These are phyloP conservation scores for Theobroma grandiflorum DNA, from an alignment of 441 rosid genomes.

Conservation along the genomic window DNA sequence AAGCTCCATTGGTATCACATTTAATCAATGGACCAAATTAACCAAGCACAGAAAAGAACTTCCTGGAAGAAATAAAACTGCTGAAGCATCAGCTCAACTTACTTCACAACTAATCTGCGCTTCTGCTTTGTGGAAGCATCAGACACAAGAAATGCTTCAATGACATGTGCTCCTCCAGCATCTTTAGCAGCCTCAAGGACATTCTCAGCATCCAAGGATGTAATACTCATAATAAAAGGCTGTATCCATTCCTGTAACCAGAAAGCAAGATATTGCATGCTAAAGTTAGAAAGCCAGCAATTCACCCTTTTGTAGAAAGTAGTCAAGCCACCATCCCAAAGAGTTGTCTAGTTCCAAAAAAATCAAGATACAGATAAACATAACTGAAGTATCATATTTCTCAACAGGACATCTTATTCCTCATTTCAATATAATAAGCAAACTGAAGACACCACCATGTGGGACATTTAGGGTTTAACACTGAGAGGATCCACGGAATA, in stretches of 20 bases:
- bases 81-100: constrained; percentile 41
- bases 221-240: constrained; percentile 68
- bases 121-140: constrained; percentile 78
- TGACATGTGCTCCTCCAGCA: constrained; percentile 76
- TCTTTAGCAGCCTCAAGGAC: constrained; percentile 76
- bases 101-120: constrained; percentile 75
- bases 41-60: constrained; percentile 23
- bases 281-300: constrained; percentile 16
- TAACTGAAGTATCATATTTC: not conserved
- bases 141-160: constrained; percentile 87
- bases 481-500: constrained; percentile 11
- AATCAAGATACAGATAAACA: not conserved
- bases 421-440: not conserved
- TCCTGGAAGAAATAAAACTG: constrained; percentile 28
- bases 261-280: constrained; percentile 23
- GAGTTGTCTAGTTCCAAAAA: constrained; percentile 7
- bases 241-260: constrained; percentile 71
- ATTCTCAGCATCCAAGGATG: constrained; percentile 77
- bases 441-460: constrained; percentile 5
- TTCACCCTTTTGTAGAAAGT: not conserved
- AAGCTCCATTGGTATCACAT: constrained; percentile 17
- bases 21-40: constrained; percentile 18
- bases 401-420: not conserved
- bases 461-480: not conserved
- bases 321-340: not conserved